Evolutionary conservation across 2,329 filamentous ascomycete genomes (phyloP).

Genomic region (Verticillium alfalfae): DNA sequence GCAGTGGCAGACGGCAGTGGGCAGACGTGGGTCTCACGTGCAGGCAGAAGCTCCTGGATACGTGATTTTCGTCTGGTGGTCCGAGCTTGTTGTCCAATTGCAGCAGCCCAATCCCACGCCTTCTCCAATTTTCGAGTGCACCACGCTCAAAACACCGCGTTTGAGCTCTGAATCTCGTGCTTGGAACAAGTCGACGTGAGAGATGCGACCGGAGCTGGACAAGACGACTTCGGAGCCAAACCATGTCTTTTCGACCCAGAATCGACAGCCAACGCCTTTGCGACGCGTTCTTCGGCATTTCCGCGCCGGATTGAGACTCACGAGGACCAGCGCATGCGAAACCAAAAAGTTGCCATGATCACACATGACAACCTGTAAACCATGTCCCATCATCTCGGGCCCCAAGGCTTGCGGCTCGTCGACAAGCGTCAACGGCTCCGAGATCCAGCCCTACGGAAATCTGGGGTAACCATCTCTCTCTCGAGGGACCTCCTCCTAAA

Average conservation of each 20-base stretch:
- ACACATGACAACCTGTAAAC: background rate
- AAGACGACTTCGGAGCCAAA: background rate
- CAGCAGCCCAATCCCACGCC: background rate
- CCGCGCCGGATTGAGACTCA: background rate
- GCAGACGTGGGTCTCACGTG: constrained; percentile 13
- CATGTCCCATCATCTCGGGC: background rate
- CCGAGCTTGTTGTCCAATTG: constrained; percentile 1
- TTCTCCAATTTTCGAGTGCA: constrained; percentile 3
- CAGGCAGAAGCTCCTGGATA: constrained; percentile 1
- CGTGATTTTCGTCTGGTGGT: constrained; percentile 1
- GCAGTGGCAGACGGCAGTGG: background rate
- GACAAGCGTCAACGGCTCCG: constrained; percentile 8
- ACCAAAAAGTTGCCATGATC: background rate
- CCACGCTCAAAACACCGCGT: background rate
- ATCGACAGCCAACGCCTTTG: background rate
- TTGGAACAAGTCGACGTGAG: background rate
- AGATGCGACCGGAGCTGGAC: background rate
- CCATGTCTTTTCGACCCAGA: background rate
- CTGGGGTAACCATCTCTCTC: constrained; percentile 9
- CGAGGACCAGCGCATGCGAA: background rate
- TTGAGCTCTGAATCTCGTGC: background rate
- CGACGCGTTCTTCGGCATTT: background rate
- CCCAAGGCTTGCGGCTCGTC: constrained; percentile 1
- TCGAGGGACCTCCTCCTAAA: too few relatives aligned
- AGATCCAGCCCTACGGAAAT: constrained; percentile 12